These are phyloP conservation scores for Pseudonitzschia delicatissima DNA, from an alignment of 108 stramenopile genomes.

Conservation along the genomic window DNA sequence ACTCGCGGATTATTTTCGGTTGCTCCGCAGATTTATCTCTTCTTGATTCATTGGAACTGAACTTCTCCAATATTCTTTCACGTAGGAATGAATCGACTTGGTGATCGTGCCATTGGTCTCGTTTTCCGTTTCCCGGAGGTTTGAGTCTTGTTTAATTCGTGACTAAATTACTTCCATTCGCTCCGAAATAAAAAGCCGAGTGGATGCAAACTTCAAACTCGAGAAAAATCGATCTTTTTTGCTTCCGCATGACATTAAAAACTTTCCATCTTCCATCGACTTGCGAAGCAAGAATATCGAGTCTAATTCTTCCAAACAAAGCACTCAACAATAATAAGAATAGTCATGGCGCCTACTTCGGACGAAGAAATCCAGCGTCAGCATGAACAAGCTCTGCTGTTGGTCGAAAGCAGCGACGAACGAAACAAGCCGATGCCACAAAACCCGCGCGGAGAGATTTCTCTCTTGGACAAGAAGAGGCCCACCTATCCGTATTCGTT, in stretches of 20 bases:
- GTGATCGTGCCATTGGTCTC: not conserved
- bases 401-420: conserved; percentile 31
- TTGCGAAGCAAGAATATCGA: no score
- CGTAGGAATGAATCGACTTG: not conserved
- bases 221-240: no score
- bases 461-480: conserved; percentile 44
- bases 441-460: conserved; percentile 65
- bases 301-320: no score
- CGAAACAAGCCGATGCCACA: conserved; percentile 28
- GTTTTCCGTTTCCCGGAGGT: not conserved
- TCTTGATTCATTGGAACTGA: not conserved
- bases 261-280: no score
- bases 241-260: no score
- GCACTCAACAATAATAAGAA: not conserved
- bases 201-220: no score
- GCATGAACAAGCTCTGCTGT: conserved; percentile 49
- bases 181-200: no score
- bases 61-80: not conserved
- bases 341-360: conserved; percentile 58
- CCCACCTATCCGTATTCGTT: conserved; percentile 41
- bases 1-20: not conserved
- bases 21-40: not conserved
- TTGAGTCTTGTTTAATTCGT: not conserved
- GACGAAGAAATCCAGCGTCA: conserved; percentile 76
- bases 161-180: not conserved